These are phyloP conservation scores for Centaurea solstitialis DNA, from an alignment of 129 eudicot species.

Conservation along the genomic window DNA sequence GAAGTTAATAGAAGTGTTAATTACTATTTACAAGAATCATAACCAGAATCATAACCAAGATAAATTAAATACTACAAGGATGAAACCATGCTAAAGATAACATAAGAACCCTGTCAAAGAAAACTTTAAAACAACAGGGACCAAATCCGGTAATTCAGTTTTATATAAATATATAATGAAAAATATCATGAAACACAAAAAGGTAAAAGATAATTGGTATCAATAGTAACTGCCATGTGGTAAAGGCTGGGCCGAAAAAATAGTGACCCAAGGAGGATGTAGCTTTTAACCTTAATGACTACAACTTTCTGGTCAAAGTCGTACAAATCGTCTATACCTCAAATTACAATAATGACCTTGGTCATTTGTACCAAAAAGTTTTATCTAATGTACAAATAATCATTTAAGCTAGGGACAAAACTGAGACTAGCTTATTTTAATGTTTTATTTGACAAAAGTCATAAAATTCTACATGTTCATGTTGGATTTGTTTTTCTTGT, in stretches of 20 bases:
- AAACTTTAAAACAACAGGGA: no score
- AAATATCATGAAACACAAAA: slow-evolving; percentile 20
- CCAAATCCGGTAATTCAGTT: not conserved
- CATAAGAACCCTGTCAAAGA: no score
- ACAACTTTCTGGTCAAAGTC: slow-evolving; percentile 43
- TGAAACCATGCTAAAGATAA: no score
- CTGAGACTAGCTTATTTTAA: not conserved
- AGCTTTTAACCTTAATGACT: slow-evolving; percentile 40
- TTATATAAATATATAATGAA: not conserved
- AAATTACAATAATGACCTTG: slow-evolving; percentile 27
- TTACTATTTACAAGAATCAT: no score
- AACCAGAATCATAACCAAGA: no score
- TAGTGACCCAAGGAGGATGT: slow-evolving; percentile 35
- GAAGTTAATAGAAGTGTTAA: no score
- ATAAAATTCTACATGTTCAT: not conserved
- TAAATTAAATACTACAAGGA: no score
- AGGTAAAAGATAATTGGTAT: slow-evolving; percentile 22
- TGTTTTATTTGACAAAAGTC: not conserved
- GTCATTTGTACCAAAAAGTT: slow-evolving; percentile 20
- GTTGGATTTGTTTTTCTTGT: not conserved
- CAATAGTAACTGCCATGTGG: slow-evolving; percentile 36
- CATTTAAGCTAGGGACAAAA: slow-evolving; percentile 19
- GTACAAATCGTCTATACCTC: slow-evolving; percentile 37
- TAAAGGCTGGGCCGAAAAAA: slow-evolving; percentile 27
- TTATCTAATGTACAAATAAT: slow-evolving; percentile 8